A percentile compares a stretch with the other conserved stretches of the same genome.
phyloP scores from a whole-genome alignment of 2,329 filamentous ascomycete species.

The Ophiosphaerella korrae region DNA sequence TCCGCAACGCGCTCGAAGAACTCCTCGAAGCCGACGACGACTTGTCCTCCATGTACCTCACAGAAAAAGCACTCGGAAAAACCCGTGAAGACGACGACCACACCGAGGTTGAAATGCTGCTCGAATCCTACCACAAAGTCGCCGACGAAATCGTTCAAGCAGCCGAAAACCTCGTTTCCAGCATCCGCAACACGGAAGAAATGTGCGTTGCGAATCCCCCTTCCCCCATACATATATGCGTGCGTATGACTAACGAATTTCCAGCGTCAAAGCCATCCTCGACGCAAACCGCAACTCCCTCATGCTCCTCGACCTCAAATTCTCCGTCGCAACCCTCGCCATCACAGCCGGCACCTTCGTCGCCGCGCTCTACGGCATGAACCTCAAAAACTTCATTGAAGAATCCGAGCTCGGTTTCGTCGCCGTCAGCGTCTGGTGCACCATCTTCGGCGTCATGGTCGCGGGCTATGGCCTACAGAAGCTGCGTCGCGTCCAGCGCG shows the following conservation, averaged over 20 bases:
- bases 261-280: slow-evolving; percentile 89
- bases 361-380: slow-evolving; percentile 99
- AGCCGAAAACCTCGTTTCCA: slow-evolving; percentile 87
- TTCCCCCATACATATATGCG: background rate
- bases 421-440: slow-evolving; percentile 72
- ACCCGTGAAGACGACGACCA: slow-evolving; percentile 81
- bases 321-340: slow-evolving; percentile 93
- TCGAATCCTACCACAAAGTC: slow-evolving; percentile 97
- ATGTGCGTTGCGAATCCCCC: slow-evolving; percentile 66
- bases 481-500: slow-evolving; percentile 81
- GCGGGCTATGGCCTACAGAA: slow-evolving; percentile 84
- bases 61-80: slow-evolving; percentile 79
- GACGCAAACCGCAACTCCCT: slow-evolving; percentile 98
- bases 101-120: slow-evolving; percentile 93
- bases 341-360: slow-evolving; percentile 93
- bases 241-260: slow-evolving; percentile 13
- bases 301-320: slow-evolving; percentile 96
- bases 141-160: slow-evolving; percentile 98
- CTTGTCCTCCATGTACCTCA: slow-evolving; percentile 91
- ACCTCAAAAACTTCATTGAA: slow-evolving; percentile 97
- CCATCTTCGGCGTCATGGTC: slow-evolving; percentile 74
- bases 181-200: slow-evolving; percentile 97
- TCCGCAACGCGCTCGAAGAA: slow-evolving; percentile 93
- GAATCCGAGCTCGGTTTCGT: slow-evolving; percentile 87
- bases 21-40: slow-evolving; percentile 96